These are phyloP conservation scores for Pisolithus marmoratus DNA, from an alignment of 768 basidiomycete genomes.

Conservation along the genomic window DNA sequence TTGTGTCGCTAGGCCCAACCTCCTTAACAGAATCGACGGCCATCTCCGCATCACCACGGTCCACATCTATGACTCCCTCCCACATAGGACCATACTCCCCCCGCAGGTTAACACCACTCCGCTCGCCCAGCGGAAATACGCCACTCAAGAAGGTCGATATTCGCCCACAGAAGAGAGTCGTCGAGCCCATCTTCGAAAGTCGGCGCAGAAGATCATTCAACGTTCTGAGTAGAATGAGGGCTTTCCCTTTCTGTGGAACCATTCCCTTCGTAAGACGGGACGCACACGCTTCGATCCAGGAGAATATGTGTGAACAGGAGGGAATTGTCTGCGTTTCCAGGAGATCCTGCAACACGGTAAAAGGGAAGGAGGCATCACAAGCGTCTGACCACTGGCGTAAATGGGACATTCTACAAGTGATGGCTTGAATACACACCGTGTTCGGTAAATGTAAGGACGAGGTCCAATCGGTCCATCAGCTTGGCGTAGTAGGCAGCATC, in stretches of 20 bases:
- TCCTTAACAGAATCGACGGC: conserved; percentile 26
- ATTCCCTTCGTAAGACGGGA: conserved; percentile 67
- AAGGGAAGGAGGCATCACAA: conserved; percentile 71
- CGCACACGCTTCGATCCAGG: conserved; percentile 77
- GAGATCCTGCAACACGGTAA: conserved; percentile 71
- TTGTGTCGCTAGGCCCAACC: conserved; percentile 39
- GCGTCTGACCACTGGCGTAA: conserved; percentile 44
- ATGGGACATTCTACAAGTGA: not conserved
- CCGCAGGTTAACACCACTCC: conserved; percentile 87
- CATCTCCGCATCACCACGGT: conserved; percentile 29
- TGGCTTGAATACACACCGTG: conserved; percentile 43
- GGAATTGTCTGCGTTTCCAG: conserved; percentile 81
- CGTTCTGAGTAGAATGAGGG: conserved; percentile 75
- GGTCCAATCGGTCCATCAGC: conserved; percentile 59
- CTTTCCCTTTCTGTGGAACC: conserved; percentile 85
- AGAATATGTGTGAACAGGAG: conserved; percentile 83
- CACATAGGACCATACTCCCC: conserved; percentile 81
- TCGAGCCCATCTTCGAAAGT: conserved; percentile 79
- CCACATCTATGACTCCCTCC: conserved; percentile 54
- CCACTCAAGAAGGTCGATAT: conserved; percentile 83
- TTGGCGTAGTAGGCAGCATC: conserved; percentile 54
- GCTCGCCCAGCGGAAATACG: conserved; percentile 82
- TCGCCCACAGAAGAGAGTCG: conserved; percentile 83
- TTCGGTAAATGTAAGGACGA: conserved; percentile 72
- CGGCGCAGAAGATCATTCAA: conserved; percentile 84